Percentiles rank a stretch among this genome's conserved stretches.
phyloP scores from a whole-genome alignment of 495 filamentous ascomycete genomes.

The Sabuloglossum arenarium region DNA sequence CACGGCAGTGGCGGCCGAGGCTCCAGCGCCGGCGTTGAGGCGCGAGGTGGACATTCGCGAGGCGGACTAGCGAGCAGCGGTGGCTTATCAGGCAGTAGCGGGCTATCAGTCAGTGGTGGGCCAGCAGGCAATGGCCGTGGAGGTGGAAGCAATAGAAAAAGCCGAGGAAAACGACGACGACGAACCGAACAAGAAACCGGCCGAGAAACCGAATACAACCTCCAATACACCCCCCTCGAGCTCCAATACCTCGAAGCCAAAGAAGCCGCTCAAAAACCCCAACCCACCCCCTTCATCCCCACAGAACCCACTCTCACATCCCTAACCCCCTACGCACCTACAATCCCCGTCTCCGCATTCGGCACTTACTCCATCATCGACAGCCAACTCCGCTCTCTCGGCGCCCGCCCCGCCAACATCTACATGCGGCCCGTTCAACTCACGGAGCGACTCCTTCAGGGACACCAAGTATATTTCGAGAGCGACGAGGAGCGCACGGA shows the following conservation, averaged over 20 bases:
- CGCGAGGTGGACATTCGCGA: no score
- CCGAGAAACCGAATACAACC: neutral
- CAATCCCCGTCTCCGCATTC: neutral
- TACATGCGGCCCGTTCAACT: neutral
- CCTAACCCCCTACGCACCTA: neutral
- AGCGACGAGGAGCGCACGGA: neutral
- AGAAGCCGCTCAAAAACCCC: neutral
- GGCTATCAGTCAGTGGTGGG: no score
- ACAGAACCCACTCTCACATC: neutral
- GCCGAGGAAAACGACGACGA: neutral
- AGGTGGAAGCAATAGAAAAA: neutral
- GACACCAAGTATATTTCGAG: constrained; percentile 2
- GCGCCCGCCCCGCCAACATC: neutral
- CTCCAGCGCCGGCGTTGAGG: no score
- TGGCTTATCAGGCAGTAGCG: no score
- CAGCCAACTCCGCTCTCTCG: neutral
- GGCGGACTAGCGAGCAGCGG: no score
- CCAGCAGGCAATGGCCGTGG: no score
- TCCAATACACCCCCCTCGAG: neutral
- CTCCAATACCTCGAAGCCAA: neutral
- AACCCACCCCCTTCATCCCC: neutral
- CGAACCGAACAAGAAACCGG: neutral
- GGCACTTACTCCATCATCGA: neutral
- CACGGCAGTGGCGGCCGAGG: neutral
- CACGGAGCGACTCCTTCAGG: neutral